phyloP scores from a whole-genome alignment of 768 basidiomycete species.

The Ephemerocybe angulata region DNA sequence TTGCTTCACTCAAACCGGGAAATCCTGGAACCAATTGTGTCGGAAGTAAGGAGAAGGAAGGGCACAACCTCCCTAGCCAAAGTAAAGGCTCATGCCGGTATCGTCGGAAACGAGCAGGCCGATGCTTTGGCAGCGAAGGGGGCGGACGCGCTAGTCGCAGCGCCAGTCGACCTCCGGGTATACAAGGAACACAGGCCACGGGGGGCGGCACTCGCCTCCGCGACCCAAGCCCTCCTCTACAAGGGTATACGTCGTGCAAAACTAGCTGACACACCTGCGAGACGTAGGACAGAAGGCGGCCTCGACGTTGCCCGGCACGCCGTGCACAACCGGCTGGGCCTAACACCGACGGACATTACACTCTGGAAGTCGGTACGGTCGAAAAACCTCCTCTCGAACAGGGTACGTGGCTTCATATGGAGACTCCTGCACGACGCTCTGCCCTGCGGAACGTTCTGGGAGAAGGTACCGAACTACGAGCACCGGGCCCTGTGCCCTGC shows the following conservation, averaged over 20 bases:
- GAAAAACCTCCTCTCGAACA: neutral
- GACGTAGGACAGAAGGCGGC: too few species aligned
- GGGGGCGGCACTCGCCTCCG: too few species aligned
- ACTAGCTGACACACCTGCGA: too few species aligned
- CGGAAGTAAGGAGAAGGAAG: neutral
- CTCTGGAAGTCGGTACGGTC: neutral
- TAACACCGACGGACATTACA: neutral
- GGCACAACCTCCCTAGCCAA: constrained; percentile 2
- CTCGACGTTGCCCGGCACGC: too few species aligned
- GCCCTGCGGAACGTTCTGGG: neutral
- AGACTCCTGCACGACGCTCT: constrained; percentile 3
- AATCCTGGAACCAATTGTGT: constrained; percentile 1
- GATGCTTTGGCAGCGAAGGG: constrained; percentile 8
- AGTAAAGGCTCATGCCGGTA: constrained; percentile 15
- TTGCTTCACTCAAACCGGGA: neutral
- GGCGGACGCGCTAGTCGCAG: too few species aligned
- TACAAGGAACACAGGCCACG: too few species aligned
- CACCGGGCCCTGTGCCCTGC: neutral
- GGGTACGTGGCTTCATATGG: neutral
- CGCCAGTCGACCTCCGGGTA: too few species aligned
- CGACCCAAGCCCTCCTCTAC: too few species aligned
- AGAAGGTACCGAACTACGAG: neutral
- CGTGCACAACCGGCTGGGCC: too few species aligned
- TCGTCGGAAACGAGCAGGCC: constrained; percentile 13
- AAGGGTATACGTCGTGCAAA: too few species aligned